Base-by-base conservation (phyloP, 164 flowering plant genomes). In the Euptelea pleiosperma region DNA sequence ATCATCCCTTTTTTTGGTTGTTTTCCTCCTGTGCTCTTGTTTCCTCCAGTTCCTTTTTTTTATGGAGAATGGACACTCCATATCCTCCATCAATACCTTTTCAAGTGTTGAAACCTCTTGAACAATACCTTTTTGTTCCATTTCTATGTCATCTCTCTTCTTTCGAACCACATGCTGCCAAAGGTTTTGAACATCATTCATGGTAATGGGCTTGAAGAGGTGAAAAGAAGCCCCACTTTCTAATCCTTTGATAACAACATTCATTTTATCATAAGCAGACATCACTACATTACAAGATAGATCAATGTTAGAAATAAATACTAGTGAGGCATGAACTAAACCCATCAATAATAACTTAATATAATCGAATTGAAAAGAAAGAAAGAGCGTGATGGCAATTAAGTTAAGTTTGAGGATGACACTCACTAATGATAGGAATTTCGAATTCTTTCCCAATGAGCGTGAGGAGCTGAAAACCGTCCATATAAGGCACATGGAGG, bases 231-330 rank as follows among this genome's bases (percentile, higher is more conserved):
- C 57, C 31, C 59, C 60, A 2, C 18, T 16, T 4, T 14, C 33
- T 7, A 53, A 1, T n/a, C 45, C 58, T 29, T 39, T 54, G 16
- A 15, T 41, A 9, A 55, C 37, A 15, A 48, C 15, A 29, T 52
- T 52, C 10, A 26, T 8, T 15, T 31, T 31, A 3, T 56, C 41
- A 22, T 64, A 51, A 3, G 16, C 39, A 4, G 67, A 63, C 60
- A 63, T 48, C 46, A 55, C 67, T 63, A 35, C 28, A 55, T 35
- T 15, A 6, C 30, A 35, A 44, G 5, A 57, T 4, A 29, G 19
- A 41, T 21, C 15, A 9, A 10, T 1, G 6, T 29, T 26, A 22
- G 25, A 12, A 39, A n/a, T n/a, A n/a, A n/a, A n/a, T n/a, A n/a
- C n/a, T n/a, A n/a, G n/a, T n/a, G n/a, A n/a, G n/a, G n/a, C n/a